A percentile compares a stretch with the other conserved stretches of the same genome.
phyloP scores from a whole-genome alignment of 2,329 filamentous ascomycete species.

The Drechslerella dactyloides region DNA sequence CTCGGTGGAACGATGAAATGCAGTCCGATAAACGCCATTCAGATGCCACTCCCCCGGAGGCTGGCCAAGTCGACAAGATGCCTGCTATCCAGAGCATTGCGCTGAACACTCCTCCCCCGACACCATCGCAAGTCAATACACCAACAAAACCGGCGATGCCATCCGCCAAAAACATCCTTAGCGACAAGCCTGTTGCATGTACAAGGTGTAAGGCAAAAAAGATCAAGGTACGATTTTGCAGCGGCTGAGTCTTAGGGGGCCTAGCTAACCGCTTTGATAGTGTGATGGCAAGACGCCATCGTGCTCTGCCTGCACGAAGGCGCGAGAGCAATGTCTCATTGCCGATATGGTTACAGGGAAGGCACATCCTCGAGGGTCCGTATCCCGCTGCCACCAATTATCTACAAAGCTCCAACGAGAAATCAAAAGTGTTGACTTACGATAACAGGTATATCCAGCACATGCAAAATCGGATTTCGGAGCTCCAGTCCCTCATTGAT shows the following conservation, averaged over 20 bases:
- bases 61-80: not conserved
- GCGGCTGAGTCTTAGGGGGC: not conserved
- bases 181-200: conserved; percentile 34
- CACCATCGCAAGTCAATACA: conserved; percentile 18
- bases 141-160: conserved; percentile 5
- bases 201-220: conserved; percentile 43
- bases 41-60: not conserved
- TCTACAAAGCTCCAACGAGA: not conserved
- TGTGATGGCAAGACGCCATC: conserved; percentile 39
- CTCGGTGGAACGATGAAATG: conserved; percentile 6
- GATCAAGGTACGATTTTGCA: conserved; percentile 21
- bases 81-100: not conserved
- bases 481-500: conserved; percentile 44
- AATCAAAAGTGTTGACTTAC: not conserved
- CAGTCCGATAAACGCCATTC: conserved; percentile 5
- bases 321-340: conserved; percentile 22
- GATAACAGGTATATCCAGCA: conserved; percentile 26
- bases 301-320: conserved; percentile 29
- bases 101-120: conserved; percentile 35
- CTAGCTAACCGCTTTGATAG: conserved; percentile 9
- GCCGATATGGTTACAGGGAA: conserved; percentile 37
- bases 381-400: not conserved
- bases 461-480: conserved; percentile 34
- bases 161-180: conserved; percentile 3
- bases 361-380: conserved; percentile 32